These are phyloP conservation scores for Pichia phayaonensis DNA, from an alignment of 805 yeast genomes.

Conservation along the genomic window DNA sequence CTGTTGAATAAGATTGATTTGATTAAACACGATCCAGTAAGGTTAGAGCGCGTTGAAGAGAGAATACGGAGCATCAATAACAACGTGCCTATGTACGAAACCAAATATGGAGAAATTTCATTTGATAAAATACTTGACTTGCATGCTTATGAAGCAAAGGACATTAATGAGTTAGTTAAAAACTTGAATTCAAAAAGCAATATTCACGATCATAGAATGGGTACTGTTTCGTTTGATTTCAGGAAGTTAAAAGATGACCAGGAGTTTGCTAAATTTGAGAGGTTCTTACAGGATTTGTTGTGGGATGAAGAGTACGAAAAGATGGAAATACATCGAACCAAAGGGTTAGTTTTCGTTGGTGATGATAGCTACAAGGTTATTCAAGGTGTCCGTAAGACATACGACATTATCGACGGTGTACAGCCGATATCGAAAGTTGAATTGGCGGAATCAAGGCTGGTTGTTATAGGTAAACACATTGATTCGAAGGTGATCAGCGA, in stretches of 20 bases:
- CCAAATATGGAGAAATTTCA: conserved; percentile 71
- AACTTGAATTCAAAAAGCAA: conserved; percentile 12
- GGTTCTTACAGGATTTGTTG: conserved; percentile 58
- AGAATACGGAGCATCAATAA: conserved; percentile 53
- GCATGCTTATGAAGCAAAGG: conserved; percentile 60
- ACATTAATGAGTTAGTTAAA: conserved; percentile 18
- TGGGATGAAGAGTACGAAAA: conserved; percentile 57
- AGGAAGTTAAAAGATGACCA: conserved; percentile 28
- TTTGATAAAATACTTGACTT: conserved; percentile 62
- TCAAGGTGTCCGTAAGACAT: conserved; percentile 92
- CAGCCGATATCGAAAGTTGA: conserved; percentile 12
- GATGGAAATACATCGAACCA: conserved; percentile 72
- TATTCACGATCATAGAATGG: conserved; percentile 45
- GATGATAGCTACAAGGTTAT: conserved; percentile 44
- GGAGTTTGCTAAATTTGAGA: conserved; percentile 43
- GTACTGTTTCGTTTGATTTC: conserved; percentile 45
- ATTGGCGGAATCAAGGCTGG: conserved; percentile 18
- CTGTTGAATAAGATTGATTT: conserved; percentile 74
- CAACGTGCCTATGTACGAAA: conserved; percentile 56
- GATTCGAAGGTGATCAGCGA: conserved; percentile 6
- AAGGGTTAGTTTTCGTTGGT: conserved; percentile 56
- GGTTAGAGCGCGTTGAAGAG: conserved; percentile 14
- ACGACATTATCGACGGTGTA: conserved; percentile 56
- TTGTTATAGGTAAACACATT: conserved; percentile 27
- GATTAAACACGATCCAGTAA: conserved; percentile 22